Conservation (phyloP, 257 asterid species). For the Solanum peruvianum region DNA sequence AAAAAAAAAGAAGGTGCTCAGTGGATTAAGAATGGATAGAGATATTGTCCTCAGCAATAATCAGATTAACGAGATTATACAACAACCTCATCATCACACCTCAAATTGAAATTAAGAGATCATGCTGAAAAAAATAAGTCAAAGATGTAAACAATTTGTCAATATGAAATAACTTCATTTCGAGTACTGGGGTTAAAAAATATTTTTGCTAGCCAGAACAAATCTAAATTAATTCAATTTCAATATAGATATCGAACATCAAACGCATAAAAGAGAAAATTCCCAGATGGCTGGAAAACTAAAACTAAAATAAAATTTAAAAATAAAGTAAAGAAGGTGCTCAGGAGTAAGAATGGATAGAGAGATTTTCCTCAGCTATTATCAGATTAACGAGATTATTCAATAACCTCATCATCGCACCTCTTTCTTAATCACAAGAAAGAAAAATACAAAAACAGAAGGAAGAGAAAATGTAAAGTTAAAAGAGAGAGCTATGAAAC, state of each 20-base stretch:
- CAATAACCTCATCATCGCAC: neutral
- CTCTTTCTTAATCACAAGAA: neutral
- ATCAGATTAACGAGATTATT: neutral
- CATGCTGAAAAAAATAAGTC: too few species aligned
- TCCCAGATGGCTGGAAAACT: neutral
- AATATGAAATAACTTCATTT: too few species aligned
- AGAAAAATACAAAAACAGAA: too few species aligned
- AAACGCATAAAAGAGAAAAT: too few species aligned
- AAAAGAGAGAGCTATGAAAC: neutral
- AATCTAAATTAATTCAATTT: too few species aligned
- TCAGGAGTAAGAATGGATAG: constrained; percentile 18
- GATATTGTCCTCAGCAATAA: neutral
- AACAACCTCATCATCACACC: neutral
- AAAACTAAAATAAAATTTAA: neutral
- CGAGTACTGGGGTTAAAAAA: too few species aligned
- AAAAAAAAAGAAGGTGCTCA: constrained; percentile 14
- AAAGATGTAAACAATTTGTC: too few species aligned
- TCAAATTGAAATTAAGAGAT: neutral
- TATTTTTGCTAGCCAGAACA: too few species aligned
- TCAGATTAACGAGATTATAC: neutral
- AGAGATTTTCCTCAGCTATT: neutral
- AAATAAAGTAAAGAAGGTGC: constrained; percentile 5
- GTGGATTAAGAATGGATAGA: constrained; percentile 10
- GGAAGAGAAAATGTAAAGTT: neutral
- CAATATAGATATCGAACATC: too few species aligned